Base-by-base conservation (phyloP, 2,329 filamentous ascomycete genomes). In the Phaeosphaeria sp. region DNA sequence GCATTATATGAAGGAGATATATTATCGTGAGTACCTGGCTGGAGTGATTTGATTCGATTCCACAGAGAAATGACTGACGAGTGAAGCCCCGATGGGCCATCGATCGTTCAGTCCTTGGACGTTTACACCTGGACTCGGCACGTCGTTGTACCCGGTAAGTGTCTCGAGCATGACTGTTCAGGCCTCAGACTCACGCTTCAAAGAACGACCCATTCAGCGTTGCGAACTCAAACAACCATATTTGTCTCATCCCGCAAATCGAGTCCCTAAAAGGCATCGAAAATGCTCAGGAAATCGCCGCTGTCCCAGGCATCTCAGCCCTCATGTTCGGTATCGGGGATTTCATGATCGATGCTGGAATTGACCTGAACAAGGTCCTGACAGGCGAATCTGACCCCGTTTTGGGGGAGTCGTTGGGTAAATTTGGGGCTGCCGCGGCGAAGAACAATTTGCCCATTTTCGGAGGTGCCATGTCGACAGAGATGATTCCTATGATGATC, bases 321-420 rank as follows among this genome's bases (percentile, higher is more conserved):
- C 43, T 72, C n/a, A 71, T 72, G 69, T 71, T 71, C 46, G 67
- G 65, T 1, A 65, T 63, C 1, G 67, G 69, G 15, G 69, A 71
- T 33, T 71, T 56, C 22, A 64, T 66, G 59, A 72, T 71, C 15
- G 63, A 69, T 50, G 68, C 68, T 6, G 64, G 65, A 1, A 49
- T 71, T n/a, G 64, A 67, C 27, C 27, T 71, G 3, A 44, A 27
- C 39, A 49, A n/a, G n/a, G 56, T 48, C 4, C n/a, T 69, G 11
- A 33, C 42, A 2, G 68, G 65, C 2, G 51, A 63, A 6, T 65
- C 66, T 5, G 55, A 68, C 15, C 65, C 66, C 0, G 59, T 43
- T 0, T 66, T 72, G 17, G 21, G 62, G 9, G 63, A 64, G 24
- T 63, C 63, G 0, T 65, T 69, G 61, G 59, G 45, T 6, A 68